Base-by-base conservation (phyloP, 169 alveolate genomes). In the Eimeria falciformis region DNA sequence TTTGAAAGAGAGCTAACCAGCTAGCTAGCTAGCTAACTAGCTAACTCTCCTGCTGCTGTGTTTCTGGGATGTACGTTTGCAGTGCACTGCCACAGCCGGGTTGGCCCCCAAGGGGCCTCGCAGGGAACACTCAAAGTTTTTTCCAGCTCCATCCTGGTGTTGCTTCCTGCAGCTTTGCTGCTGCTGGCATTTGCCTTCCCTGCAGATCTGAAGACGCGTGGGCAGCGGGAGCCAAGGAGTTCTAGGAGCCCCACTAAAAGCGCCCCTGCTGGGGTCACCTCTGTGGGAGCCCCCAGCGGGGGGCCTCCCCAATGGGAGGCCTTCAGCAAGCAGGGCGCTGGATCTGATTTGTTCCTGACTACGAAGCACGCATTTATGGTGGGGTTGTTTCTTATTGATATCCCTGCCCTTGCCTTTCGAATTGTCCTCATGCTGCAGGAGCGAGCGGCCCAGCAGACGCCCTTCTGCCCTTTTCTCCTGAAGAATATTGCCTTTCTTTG, bases 351-450 rank as follows among this genome's bases (percentile, higher is more conserved):
- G 82, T 94, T 93, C 90, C 53, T 93, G 14, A 92, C 94, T 4
- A 79, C 95, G 56, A 94, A 94, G 92, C 93, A 93, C 37, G 95
- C 95, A 11, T 94, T 93, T 40, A 33, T 94, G 66, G 94, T 94
- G 46, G 96, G 96, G 62, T 75, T 94, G 62, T 93, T 94, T 33
- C 83, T 94, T 0, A 93, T 94, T 50, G 96, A 94, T 27, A 87
- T 94, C 37, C 96, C 96, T 37, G 85, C 83, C 1, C 87, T 92
- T 14, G 90, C 90, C 14, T 75, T 94, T 21, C 43, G 96, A 77
- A 53, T 90, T 7, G 93, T 91, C 55, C 47, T 33, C 75, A 50
- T 91, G 78, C 78, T 91, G 40, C 82, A 62, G 68, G 85, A 40
- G 65, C 66, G 85, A 1, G 40, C 66, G 66, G 43, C 21, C 14